phyloP scores from a whole-genome alignment of 2,329 filamentous ascomycete species.

The Aspergillus quadrilineatus region DNA sequence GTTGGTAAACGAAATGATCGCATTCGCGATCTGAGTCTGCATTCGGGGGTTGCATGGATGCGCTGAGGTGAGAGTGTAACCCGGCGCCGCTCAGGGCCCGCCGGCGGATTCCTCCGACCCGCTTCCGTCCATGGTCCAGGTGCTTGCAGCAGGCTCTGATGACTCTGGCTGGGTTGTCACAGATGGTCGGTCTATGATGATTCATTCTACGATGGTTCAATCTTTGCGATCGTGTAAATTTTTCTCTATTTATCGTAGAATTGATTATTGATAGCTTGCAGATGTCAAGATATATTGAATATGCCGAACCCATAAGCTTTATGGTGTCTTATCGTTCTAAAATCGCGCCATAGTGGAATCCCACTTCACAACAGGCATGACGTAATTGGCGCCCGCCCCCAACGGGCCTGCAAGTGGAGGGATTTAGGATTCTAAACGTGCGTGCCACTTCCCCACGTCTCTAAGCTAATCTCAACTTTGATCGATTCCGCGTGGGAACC shows the following conservation, averaged over 20 bases:
- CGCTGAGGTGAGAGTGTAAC: not conserved
- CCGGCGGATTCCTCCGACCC: conserved; percentile 5
- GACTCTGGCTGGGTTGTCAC: not conserved
- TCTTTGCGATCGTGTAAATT: not conserved
- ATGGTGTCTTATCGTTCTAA: not conserved
- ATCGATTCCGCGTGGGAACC: not conserved
- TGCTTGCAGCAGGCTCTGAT: not conserved
- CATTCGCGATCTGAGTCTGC: conserved; percentile 3
- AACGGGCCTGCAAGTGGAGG: not conserved
- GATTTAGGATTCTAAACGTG: not conserved
- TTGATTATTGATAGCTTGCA: not conserved
- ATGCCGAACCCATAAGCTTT: not conserved
- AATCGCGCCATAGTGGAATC: conserved; percentile 1
- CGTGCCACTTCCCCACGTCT: not conserved
- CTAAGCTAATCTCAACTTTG: conserved; percentile 4
- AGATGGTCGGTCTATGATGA: not conserved
- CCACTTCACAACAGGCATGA: not conserved
- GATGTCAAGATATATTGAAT: not conserved
- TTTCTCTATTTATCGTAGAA: not conserved
- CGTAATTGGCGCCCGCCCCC: not conserved
- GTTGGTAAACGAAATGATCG: not conserved
- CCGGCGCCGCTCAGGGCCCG: not conserved
- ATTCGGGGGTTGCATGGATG: not conserved
- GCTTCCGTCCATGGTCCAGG: not conserved
- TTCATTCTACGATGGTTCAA: not conserved